Evolutionary conservation across 2,329 filamentous ascomycete genomes (phyloP), one percentile per base, ranked within the genome.

Genomic region (Hortaea werneckii): DNA sequence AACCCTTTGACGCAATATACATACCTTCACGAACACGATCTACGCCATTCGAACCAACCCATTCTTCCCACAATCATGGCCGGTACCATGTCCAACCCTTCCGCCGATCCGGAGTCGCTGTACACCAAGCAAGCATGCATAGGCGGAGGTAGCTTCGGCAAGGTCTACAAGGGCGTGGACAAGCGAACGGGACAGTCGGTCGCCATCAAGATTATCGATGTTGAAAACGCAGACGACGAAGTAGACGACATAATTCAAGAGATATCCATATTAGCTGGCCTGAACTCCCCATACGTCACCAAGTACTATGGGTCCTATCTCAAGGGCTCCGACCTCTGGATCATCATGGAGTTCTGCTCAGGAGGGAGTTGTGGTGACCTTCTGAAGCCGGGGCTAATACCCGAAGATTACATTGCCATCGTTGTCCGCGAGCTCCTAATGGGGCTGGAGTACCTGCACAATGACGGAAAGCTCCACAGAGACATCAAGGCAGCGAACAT

Each of bases 171-270:
- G 77, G 92, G 92, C 48, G 87, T 96, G 54, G 90, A 96, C 70
- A 94, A 92, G 63, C 81, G 87, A 43, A 94, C 85, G 12, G 92
- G 92, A 34, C 85, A 94, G 61, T 83, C 90, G 9, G 92, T 98
- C 42, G 92, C 92, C 28, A 98, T 98, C 73, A 98, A 98, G 69
- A 77, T 98, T 59, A 96, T 98, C 65, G 92, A 98, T 61, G 92
- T 98, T 55, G 92, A 98, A 69, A 95, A 92, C 70, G 92, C 92
- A 60, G 92, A 98, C 69, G 92, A 98, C 66, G 92, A 98, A 70
- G 90, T 98, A 57, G 92, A 96, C 71, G 92, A 98, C 69, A 98
- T 98, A 59, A 95, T 96, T 65, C 88, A 95, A 65, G 92, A 98
- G 70, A 96, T 98, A 57, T 88, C 90, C 55, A 96, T 98, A 58